A percentile compares a stretch with the other conserved stretches of the same genome.
Conservation (phyloP, 495 filamentous ascomycete species). For the Penicillium canariense region DNA sequence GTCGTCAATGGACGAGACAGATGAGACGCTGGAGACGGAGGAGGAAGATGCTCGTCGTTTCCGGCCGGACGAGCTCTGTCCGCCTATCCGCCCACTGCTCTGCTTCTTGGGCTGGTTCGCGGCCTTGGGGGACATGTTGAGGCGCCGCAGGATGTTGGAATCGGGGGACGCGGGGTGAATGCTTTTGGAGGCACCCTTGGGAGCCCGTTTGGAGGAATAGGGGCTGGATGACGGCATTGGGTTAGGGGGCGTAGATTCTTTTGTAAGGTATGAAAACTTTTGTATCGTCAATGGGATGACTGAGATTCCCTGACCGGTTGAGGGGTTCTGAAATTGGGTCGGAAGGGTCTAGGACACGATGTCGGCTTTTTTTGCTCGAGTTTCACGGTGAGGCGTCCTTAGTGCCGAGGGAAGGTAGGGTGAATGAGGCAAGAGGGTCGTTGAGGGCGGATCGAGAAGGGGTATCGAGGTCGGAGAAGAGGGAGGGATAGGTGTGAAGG, state of each 20-base stretch:
- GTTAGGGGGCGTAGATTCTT: not conserved
- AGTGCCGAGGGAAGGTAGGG: not conserved
- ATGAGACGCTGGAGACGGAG: slow-evolving; percentile 45
- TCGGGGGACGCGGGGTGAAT: slow-evolving; percentile 26
- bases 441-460: slow-evolving; percentile 10
- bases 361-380: not conserved
- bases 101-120: slow-evolving; percentile 27
- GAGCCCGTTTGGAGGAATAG: slow-evolving; percentile 34
- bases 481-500: slow-evolving; percentile 6
- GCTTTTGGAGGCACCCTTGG: slow-evolving; percentile 29
- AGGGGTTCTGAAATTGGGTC: not conserved
- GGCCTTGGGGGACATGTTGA: slow-evolving; percentile 22
- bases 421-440: not conserved
- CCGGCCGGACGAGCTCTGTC: slow-evolving; percentile 23
- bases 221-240: slow-evolving; percentile 31
- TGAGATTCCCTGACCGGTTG: not conserved
- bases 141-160: slow-evolving; percentile 17
- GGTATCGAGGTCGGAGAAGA: slow-evolving; percentile 1
- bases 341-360: not conserved
- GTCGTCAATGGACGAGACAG: slow-evolving; percentile 39
- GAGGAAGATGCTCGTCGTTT: slow-evolving; percentile 42
- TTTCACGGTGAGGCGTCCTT: not conserved
- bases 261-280: not conserved
- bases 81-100: slow-evolving; percentile 24
- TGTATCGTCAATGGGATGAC: not conserved